phyloP scores from a whole-genome alignment of 75 land plant species.

The Picea glauca region DNA sequence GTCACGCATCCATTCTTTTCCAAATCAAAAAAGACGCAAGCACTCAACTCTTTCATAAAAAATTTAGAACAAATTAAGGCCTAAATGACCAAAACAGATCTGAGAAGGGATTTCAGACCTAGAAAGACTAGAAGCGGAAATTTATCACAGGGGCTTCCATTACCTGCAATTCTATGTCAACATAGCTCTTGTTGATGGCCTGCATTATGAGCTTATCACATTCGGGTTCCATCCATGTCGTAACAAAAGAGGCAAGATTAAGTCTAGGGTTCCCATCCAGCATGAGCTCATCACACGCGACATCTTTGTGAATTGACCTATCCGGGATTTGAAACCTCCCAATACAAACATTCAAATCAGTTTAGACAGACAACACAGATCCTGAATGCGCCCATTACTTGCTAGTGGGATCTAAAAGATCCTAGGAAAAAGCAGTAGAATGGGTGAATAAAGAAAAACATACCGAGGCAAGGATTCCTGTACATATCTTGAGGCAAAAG shows the following conservation, averaged over 20 bases:
- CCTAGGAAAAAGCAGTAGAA: neutral
- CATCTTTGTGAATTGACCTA: constrained; percentile 53
- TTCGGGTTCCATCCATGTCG: constrained; percentile 78
- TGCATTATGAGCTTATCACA: constrained; percentile 54
- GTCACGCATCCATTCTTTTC: constrained; percentile 62
- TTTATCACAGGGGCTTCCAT: neutral
- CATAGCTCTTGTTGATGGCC: constrained; percentile 59
- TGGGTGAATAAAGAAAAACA: neutral
- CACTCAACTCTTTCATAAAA: neutral
- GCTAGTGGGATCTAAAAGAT: neutral
- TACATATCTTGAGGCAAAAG: neutral
- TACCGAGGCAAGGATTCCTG: constrained; percentile 1
- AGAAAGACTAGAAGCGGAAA: too few species aligned
- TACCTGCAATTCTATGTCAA: constrained; percentile 70
- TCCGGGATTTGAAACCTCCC: constrained; percentile 41
- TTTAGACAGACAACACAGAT: neutral
- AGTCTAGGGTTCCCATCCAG: constrained; percentile 76
- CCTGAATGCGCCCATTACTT: neutral
- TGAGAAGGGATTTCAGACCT: neutral
- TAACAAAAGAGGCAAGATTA: constrained; percentile 71
- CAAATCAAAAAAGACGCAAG: neutral
- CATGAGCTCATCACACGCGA: constrained; percentile 72
- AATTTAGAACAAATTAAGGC: too few species aligned
- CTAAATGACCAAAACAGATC: too few species aligned
- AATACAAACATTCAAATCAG: neutral